Conservation (phyloP, 164 flowering plant species). For the Santalum album region DNA sequence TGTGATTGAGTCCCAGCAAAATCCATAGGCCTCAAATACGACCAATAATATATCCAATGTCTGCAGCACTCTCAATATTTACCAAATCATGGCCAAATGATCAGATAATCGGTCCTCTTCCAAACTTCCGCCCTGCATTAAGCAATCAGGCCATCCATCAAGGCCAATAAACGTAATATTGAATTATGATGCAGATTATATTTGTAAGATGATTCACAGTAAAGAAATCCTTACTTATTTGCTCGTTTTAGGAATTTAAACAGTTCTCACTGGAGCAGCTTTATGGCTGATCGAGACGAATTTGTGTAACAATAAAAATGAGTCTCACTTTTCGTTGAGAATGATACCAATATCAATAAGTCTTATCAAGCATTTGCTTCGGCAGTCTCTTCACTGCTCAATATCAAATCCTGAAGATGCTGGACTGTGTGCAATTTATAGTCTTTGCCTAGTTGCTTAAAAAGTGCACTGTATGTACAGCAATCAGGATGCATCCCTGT, state of each 20-base stretch:
- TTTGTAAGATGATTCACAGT: background rate
- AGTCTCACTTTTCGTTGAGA: background rate
- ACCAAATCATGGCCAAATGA: too few relatives aligned
- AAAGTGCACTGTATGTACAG: slow-evolving; percentile 39
- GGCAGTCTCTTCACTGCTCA: slow-evolving; percentile 8
- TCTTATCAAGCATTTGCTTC: too few relatives aligned
- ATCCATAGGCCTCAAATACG: too few relatives aligned
- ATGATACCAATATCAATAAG: background rate
- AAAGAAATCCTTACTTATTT: background rate
- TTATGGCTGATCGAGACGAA: background rate
- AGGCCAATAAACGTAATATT: background rate
- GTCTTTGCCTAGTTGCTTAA: slow-evolving; percentile 35
- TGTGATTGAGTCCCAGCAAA: too few relatives aligned
- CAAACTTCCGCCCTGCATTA: background rate
- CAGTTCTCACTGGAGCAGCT: background rate
- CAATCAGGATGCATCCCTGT: slow-evolving; percentile 51
- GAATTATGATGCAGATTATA: background rate
- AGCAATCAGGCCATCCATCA: background rate
- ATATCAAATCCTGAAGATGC: slow-evolving; percentile 28
- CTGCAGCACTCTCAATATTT: too few relatives aligned
- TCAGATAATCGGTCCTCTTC: background rate
- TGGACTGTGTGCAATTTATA: slow-evolving; percentile 23
- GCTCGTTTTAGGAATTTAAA: background rate
- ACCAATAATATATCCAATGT: too few relatives aligned
- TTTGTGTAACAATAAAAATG: background rate